Base-by-base conservation (phyloP, 2,329 filamentous ascomycete genomes). In the Trichoderma sp. region DNA sequence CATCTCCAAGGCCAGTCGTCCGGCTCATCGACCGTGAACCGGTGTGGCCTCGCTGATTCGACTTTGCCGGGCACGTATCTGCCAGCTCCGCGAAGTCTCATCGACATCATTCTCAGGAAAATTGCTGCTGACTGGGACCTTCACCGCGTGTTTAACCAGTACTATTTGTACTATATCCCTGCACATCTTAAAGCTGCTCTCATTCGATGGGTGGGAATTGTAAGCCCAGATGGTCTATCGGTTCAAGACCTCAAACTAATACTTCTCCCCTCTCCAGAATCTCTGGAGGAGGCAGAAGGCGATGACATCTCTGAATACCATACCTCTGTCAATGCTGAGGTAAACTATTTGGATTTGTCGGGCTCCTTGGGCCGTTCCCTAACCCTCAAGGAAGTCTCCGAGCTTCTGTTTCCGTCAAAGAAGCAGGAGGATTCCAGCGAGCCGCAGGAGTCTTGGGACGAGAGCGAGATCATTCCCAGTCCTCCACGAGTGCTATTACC, bases 131-230 rank as follows among this genome's bases (percentile, higher is more conserved):
- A 88, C 73, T 91, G 89, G 89, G 81, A 83, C 17, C 81, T 85
- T 68, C 86, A 90, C 74, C 81, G 83, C 26, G 81, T 84, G 47
- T 90, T 88, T 79, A 86, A 90, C 76, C 84, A 82, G 71, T 85
- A 89, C 73, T 85, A 89, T 76, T 79, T 91, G 59, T 87, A 86
- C 71, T 84, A 84, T 55, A 76, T 91, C 50, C 88, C 88, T 6
- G 86, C 83, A 50, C 83, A 85, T 71, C 74, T 90, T 47, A 85
- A 88, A 71, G 81, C 84, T 39, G 82, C 85, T 12, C 78, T 91
- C 23, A 78, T 90, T 47, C 82, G 84, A 39, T 85, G 86, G 71
- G 76, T 90, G 32, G 84, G 84, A 47, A 78, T 82, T 1, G 79
- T 82, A 43, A 79, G 82, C 53, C 79, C 80, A n/a, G 80, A 81